A percentile compares a stretch with the other conserved stretches of the same genome.
Conservation (phyloP, 2,329 filamentous ascomycete genomes). For the Chaetomium strumarium region DNA sequence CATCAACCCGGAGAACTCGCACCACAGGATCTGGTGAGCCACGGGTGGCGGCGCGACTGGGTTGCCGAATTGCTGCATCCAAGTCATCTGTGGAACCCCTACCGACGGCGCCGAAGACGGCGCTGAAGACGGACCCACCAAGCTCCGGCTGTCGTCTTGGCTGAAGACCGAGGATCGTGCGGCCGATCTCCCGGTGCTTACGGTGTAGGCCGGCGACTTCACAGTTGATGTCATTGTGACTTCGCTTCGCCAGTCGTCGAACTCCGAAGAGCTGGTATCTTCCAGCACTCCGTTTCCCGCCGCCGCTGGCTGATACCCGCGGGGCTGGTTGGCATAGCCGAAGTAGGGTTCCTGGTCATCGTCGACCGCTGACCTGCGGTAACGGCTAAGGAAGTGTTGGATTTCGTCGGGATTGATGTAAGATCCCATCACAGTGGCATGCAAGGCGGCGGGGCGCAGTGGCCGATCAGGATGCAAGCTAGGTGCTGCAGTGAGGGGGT, state of each 20-base stretch:
- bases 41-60: not conserved
- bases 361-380: not conserved
- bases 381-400: not conserved
- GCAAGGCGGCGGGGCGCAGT: not conserved
- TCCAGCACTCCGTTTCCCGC: not conserved
- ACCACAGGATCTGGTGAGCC: conserved; percentile 31
- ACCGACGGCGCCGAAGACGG: conserved; percentile 10
- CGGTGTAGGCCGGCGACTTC: conserved; percentile 5
- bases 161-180: conserved; percentile 3
- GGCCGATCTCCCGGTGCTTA: conserved; percentile 5
- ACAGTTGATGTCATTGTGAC: conserved; percentile 1
- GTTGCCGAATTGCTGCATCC: conserved; percentile 5
- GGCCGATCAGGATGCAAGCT: not conserved
- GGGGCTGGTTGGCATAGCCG: not conserved
- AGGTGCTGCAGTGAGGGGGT: not conserved
- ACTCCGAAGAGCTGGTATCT: not conserved
- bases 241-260: not conserved
- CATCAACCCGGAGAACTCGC: conserved; percentile 38
- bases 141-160: not conserved
- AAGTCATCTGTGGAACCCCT: not conserved
- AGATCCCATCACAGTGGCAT: conserved; percentile 6
- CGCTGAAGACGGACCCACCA: conserved; percentile 1
- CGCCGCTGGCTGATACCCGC: not conserved
- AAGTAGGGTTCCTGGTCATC: not conserved
- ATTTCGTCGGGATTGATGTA: conserved; percentile 2